Base-by-base conservation (phyloP, 352 stramenopile species). In the Aphanomyces euteiches region DNA sequence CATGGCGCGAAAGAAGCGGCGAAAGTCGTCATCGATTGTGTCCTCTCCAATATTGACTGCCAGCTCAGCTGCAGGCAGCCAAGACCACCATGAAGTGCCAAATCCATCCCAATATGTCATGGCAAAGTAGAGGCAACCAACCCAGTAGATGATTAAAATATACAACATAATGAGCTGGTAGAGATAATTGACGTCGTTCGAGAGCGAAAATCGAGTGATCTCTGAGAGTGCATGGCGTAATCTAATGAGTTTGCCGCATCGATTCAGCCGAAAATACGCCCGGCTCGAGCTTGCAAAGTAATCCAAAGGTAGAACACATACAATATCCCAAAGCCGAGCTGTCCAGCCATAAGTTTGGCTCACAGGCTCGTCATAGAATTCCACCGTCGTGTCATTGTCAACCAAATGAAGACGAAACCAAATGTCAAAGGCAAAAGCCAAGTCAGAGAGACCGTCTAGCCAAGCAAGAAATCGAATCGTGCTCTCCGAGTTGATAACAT, bases 121-220 rank as follows among this genome's bases (percentile, higher is more conserved):
- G 7, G 73, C 73, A 57, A 87, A 88, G 56, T 85, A 90, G 13
- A 63, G 56, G 56, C 81, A 88, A 8, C 80, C 83, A 41, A 65
- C 76, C 81, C 81, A 90, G 63, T 88, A 89, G 53, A 90, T 87
- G 8, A 81, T n/a, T 17, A 89, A 8, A 0, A 85, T 65, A 54
- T 89, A 89, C 1, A 88, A 66, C 15, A 84, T 39, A 7, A 75
- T 82, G 7, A 70, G 76, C 3, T 75, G 80, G 17, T 73, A 74
- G 7, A 90, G 54, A n/a, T 79, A 80, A 59, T 87, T 75, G 64
- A 86, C 78, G 64, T 89, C 83, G 58, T 89, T 87, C 39, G 78
- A 73, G 48, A 90, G 79, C 45, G 78, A 89, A 8, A 78, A 56
- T 3, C 81, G 83, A 41, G 87, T 87, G 57, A 88, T 79, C 60